phyloP scores from a whole-genome alignment of 1,284 basidiomycete genomes.

The Ustilago lituana region DNA sequence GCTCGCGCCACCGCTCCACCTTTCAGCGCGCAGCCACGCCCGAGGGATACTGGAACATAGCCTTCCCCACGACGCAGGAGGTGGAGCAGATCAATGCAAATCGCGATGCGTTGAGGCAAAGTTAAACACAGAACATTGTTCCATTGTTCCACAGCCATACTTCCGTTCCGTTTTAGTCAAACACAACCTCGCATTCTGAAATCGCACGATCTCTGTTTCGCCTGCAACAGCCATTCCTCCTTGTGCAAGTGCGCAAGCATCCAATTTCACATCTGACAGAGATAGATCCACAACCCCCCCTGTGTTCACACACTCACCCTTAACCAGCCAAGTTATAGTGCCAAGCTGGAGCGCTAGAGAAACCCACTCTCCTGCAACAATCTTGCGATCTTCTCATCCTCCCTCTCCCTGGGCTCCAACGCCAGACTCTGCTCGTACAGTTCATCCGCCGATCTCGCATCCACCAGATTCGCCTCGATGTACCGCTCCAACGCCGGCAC shows the following conservation, averaged over 20 bases:
- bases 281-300: no score
- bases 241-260: no score
- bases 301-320: no score
- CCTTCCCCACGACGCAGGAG: conserved; percentile 38
- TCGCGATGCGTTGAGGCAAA: no score
- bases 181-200: no score
- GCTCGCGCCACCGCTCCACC: conserved; percentile 31
- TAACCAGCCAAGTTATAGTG: no score
- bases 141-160: no score
- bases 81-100: conserved; percentile 23
- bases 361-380: conserved; percentile 88
- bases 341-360: conserved; percentile 69
- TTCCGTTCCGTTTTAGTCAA: no score
- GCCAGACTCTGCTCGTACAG: conserved; percentile 82
- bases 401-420: conserved; percentile 89
- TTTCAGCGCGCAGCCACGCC: conserved; percentile 22
- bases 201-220: no score
- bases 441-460: conserved; percentile 58
- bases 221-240: no score
- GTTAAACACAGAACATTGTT: no score
- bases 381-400: conserved; percentile 82
- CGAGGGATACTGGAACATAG: conserved; percentile 43
- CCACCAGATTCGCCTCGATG: conserved; percentile 78
- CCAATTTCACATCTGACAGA: no score
- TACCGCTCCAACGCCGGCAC: conserved; percentile 78